Conservation (phyloP, 2,329 filamentous ascomycete genomes). For the Xylariaceae sp. region DNA sequence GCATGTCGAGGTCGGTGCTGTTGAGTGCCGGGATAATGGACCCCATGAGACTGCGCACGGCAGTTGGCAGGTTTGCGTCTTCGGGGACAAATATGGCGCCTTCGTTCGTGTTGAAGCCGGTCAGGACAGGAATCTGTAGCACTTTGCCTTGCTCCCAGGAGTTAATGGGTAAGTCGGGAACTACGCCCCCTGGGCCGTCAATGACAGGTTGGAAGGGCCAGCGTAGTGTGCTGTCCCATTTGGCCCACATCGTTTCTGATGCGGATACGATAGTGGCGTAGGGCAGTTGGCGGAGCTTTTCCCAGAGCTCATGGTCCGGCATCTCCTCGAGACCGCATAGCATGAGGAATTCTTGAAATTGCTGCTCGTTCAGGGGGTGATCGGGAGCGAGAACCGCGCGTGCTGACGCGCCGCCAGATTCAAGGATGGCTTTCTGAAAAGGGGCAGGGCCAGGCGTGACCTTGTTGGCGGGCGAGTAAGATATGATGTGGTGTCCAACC, state of each 20-base stretch:
- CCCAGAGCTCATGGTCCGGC: slow-evolving; percentile 46
- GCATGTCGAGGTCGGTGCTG: slow-evolving; percentile 44
- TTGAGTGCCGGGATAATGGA: slow-evolving; percentile 55
- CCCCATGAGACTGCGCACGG: slow-evolving; percentile 58
- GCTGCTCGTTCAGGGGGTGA: slow-evolving; percentile 52
- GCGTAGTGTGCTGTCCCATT: slow-evolving; percentile 40
- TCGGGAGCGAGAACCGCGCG: slow-evolving; percentile 48
- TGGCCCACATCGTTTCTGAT: slow-evolving; percentile 40
- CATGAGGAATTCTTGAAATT: slow-evolving; percentile 51
- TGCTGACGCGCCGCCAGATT: slow-evolving; percentile 53
- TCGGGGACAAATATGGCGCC: slow-evolving; percentile 59
- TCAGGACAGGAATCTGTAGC: slow-evolving; percentile 58
- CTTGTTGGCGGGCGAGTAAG: slow-evolving; percentile 37
- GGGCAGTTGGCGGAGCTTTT: slow-evolving; percentile 43
- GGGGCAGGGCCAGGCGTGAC: slow-evolving; percentile 34
- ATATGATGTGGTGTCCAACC: slow-evolving; percentile 59
- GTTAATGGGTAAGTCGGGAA: slow-evolving; percentile 53
- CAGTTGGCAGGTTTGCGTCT: slow-evolving; percentile 39
- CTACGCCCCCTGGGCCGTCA: slow-evolving; percentile 49
- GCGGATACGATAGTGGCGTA: slow-evolving; percentile 37
- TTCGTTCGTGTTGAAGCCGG: slow-evolving; percentile 67
- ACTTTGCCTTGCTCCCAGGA: slow-evolving; percentile 50
- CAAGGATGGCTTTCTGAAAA: slow-evolving; percentile 51
- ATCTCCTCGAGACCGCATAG: slow-evolving; percentile 47
- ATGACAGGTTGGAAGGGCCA: slow-evolving; percentile 68